Base-by-base conservation (phyloP, 1,284 basidiomycete genomes). In the Rhizoctonia solani region DNA sequence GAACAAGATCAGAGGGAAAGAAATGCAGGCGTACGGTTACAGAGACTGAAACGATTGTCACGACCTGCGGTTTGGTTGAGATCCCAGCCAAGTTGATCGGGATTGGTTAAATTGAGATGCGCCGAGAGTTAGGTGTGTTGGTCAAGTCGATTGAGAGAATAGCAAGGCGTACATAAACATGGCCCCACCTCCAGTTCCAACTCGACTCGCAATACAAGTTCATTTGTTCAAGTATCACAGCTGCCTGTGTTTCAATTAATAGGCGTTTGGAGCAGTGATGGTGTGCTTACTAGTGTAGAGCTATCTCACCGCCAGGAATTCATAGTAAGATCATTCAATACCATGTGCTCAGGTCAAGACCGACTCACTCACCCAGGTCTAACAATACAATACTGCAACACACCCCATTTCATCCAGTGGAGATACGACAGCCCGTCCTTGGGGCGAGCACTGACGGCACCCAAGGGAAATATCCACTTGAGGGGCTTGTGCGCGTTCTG, bases 381-480 rank as follows among this genome's bases (percentile, higher is more conserved):
- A 34, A 89, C 75, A 54, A 90, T 82, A 75, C 88, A 89, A 72
- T 92, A 92, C 73, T 93, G 90, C n/a, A 91, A 78, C 9, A 92
- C 85, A 19, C 84, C 86, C 85, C 89, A 89, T 76, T 91, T 92
- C 85, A 89, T 89, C 53, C 88, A 75, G 74, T 90, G 88, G 39
- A 92, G 76, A 73, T 91, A 91, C 71, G 87, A 85, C 16, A 90
- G 75, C 0, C 85, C 87, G 72, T 87, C 85, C 83, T 87, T 32
- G n/a, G 41, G 39, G 25, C 30, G 41, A 11, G 46, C 44, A 14
- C 82, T 83, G 65, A 89, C 76, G 68, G 81, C 84, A 0, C 85
- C 81, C 2, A 92, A 73, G 0, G 90, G 90, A 73, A 86, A 87
- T 69, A 90, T 80, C 90, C 90, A 92, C 69, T 83, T 52, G 47